Percentiles rank a stretch among this genome's conserved stretches.
Evolutionary conservation across 768 basidiomycete genomes (phyloP).

Genomic region (Lentinula sp.): DNA sequence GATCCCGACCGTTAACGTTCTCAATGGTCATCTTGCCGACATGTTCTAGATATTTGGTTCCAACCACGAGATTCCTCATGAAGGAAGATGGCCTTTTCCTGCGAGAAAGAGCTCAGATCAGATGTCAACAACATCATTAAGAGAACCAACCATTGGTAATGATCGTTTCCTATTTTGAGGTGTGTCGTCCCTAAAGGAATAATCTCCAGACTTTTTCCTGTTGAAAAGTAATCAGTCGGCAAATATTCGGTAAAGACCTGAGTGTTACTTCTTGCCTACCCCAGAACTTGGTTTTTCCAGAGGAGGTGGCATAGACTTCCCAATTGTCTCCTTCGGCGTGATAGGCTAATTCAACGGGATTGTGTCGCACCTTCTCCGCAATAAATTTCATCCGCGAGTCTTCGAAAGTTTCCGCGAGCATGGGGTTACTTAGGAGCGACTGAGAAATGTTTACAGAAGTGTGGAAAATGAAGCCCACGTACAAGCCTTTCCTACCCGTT

Average conservation of each 20-base stretch:
- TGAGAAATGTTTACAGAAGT: not conserved
- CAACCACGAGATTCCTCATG: slow-evolving; percentile 85
- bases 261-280: slow-evolving; percentile 39
- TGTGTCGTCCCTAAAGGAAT: slow-evolving; percentile 72
- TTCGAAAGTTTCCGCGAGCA: slow-evolving; percentile 87
- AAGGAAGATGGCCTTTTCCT: slow-evolving; percentile 89
- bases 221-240: slow-evolving; percentile 11
- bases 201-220: slow-evolving; percentile 87
- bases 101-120: slow-evolving; percentile 3
- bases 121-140: not conserved
- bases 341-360: slow-evolving; percentile 80
- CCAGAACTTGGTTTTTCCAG: slow-evolving; percentile 87
- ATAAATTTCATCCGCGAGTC: slow-evolving; percentile 76
- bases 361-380: slow-evolving; percentile 84
- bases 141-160: slow-evolving; percentile 59
- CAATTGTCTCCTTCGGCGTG: slow-evolving; percentile 78
- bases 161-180: slow-evolving; percentile 60
- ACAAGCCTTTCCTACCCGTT: slow-evolving; percentile 86
- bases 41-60: slow-evolving; percentile 87
- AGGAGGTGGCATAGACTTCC: slow-evolving; percentile 71
- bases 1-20: slow-evolving; percentile 47
- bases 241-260: not conserved
- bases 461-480: slow-evolving; percentile 23
- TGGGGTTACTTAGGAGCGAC: slow-evolving; percentile 59
- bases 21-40: slow-evolving; percentile 73